Base-by-base conservation (phyloP, 345 rosid genomes). In the Corchorus olitorius region DNA sequence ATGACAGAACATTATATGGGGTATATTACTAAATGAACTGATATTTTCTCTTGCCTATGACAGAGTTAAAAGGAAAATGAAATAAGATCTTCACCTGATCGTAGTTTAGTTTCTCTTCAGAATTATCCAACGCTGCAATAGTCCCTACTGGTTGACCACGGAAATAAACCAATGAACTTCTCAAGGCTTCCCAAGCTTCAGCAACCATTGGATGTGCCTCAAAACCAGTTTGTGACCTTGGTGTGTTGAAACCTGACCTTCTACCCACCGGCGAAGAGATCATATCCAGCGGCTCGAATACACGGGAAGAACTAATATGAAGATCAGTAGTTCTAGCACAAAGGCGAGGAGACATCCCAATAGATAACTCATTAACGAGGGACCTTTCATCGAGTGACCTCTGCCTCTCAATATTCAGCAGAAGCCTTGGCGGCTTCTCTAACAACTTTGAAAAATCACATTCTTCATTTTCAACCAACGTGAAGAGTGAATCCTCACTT, bases 141-240 rank as follows among this genome's bases (percentile, higher is more conserved):
- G 98, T 92, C 41, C 98, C 99, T 54, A 96, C 97, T 6, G 97
- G 93, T 78, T 87, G 92, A 41, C 93, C 97, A 20, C 97, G 94
- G 81, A 96, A 96, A 82, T 80, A 75, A 8, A 93, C 97, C 90
- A 91, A 62, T 0, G 97, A 84, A 5, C 86, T 82, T 55, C 92
- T 89, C 86, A 96, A 79, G 54, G 93, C 92, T 50, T 89, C 94
- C 98, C 98, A 93, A 60, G 97, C 98, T 79, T 96, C 97, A 35
- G 86, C 86, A 33, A 92, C 87, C 80, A 83, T 81, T 1, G 95
- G 97, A 82, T 90, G 94, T 6, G 90, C 74, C 63, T 91, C 97
- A 60, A 81, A 82, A 48, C 79, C 88, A 52, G 48, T n/a, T 17
- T 74, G 78, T 45, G 87, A 81, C 79, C 81, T 79, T 48, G 98